Evolutionary conservation across 139 green algal species (phyloP), one percentile per base, ranked within the genome.

Genomic region (Chlamydomonas sphaeroides): DNA sequence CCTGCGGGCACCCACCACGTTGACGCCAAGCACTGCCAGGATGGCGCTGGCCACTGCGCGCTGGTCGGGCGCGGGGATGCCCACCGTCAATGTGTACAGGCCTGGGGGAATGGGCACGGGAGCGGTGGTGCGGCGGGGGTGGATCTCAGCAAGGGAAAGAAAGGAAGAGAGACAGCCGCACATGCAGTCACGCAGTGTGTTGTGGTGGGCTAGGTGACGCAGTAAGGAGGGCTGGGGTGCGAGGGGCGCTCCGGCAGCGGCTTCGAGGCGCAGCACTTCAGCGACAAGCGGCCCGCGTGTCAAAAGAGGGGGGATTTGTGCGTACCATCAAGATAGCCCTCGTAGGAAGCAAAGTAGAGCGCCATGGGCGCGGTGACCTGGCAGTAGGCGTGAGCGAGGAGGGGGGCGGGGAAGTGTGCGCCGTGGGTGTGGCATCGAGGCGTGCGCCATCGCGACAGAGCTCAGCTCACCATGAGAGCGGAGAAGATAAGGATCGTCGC

Each of bases 1-100:
- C n/a, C n/a, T n/a, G n/a, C n/a, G n/a, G n/a, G n/a, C n/a, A 72
- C 77, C 28, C 36, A 84, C 77, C 36, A 84, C 4, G 65, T 84
- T 84, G 15, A 84, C 77, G 1, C 77, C 77, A 0, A 84, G 35
- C 0, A 84, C 77, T 0, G 77, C 77, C 1, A 75, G 28, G 38
- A 84, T 75, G 25, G 77, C 77, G 65, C 77, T 84, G 57, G 65
- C 77, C 21, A 84, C 65, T 3, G 77, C 49, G 2, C 77, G 63
- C n/a, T 75, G 39, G 23, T 84, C 77, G 18, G 77, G 77, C 3
- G 23, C 26, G 1, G 77, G 77, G 15, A 84, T 70, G 63, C 77
- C 77, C 11, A 84, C 61, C 2, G 77, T 84, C 26, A 67, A 10
- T 8, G 20, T 20, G 77, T 84, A 84, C 5, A 84, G 45, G 5